Evolutionary conservation across 2,329 filamentous ascomycete genomes (phyloP).

Genomic region (Sporothrix phasma): DNA sequence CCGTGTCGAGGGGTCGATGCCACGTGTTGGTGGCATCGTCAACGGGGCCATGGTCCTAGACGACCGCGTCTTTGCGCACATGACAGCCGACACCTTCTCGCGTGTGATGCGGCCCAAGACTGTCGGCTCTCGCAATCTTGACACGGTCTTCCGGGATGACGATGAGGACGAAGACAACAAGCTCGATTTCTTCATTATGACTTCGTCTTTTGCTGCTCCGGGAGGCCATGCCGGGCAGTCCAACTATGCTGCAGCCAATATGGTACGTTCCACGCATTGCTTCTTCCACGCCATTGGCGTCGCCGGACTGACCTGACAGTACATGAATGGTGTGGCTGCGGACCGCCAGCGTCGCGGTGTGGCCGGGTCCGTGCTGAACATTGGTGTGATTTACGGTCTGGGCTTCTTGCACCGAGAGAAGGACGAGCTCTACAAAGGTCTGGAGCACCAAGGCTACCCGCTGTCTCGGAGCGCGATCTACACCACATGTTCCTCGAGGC

Average conservation of each 20-base stretch:
- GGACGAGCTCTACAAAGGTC: slow-evolving; percentile 29
- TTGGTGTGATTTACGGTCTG: slow-evolving; percentile 37
- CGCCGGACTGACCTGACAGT: slow-evolving; percentile 19
- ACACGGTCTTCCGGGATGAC: slow-evolving; percentile 25
- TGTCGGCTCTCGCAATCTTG: slow-evolving; percentile 31
- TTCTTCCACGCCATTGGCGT: not conserved
- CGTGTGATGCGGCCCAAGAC: slow-evolving; percentile 34
- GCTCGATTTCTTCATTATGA: slow-evolving; percentile 39
- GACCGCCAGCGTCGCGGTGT: slow-evolving; percentile 28
- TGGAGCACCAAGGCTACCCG: slow-evolving; percentile 36
- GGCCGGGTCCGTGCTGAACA: slow-evolving; percentile 33
- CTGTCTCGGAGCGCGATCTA: slow-evolving; percentile 40
- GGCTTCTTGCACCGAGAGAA: slow-evolving; percentile 35
- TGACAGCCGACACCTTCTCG: slow-evolving; percentile 29
- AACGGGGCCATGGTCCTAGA: slow-evolving; percentile 39
- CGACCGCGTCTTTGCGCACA: slow-evolving; percentile 33
- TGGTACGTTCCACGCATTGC: slow-evolving; percentile 19
- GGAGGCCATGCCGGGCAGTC: slow-evolving; percentile 36
- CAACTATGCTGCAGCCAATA: slow-evolving; percentile 37
- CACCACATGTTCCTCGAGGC: slow-evolving; percentile 44
- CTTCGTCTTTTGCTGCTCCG: slow-evolving; percentile 35
- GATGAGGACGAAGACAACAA: slow-evolving; percentile 16
- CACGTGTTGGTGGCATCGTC: slow-evolving; percentile 30
- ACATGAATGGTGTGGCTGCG: slow-evolving; percentile 36
- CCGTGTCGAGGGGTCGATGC: slow-evolving; percentile 20